These are phyloP conservation scores for Fusarium sarcochroum DNA, from an alignment of 2,329 filamentous ascomycete genomes.

Conservation along the genomic window DNA sequence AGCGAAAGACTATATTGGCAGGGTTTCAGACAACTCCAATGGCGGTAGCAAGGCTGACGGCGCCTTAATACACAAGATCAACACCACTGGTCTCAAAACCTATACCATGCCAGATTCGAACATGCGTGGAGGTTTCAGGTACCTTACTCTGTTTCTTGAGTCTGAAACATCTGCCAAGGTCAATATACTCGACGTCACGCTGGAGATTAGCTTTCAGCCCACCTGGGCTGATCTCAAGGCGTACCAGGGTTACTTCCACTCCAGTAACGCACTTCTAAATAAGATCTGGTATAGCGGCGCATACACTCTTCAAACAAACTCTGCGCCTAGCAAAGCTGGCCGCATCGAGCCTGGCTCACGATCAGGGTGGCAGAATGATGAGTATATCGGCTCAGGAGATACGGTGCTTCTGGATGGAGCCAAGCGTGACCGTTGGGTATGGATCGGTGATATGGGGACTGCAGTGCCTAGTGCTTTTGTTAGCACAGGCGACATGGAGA, in stretches of 20 bases:
- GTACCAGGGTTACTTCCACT: conserved; percentile 69
- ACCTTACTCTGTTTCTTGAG: background rate
- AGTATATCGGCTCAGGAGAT: conserved; percentile 45
- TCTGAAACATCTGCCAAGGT: background rate
- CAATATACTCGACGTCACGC: background rate
- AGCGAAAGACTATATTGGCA: background rate
- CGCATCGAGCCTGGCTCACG: background rate
- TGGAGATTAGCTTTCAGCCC: conserved; percentile 57
- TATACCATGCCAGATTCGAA: background rate
- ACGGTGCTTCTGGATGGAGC: conserved; percentile 65
- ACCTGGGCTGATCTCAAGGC: conserved; percentile 63
- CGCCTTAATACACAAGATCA: background rate
- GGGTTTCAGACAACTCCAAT: background rate
- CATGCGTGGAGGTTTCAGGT: background rate
- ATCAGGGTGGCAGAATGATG: background rate
- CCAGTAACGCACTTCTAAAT: conserved; percentile 64
- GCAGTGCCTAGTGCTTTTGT: conserved; percentile 68
- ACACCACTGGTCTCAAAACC: background rate
- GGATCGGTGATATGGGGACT: conserved; percentile 73
- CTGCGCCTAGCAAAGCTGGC: background rate
- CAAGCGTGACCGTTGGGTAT: conserved; percentile 71
- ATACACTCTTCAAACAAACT: background rate
- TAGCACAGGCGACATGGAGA: conserved; percentile 66
- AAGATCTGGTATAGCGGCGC: background rate
- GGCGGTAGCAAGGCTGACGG: background rate